Conservation (phyloP, 2,329 filamentous ascomycete genomes). For the Fusarium caatingaense region DNA sequence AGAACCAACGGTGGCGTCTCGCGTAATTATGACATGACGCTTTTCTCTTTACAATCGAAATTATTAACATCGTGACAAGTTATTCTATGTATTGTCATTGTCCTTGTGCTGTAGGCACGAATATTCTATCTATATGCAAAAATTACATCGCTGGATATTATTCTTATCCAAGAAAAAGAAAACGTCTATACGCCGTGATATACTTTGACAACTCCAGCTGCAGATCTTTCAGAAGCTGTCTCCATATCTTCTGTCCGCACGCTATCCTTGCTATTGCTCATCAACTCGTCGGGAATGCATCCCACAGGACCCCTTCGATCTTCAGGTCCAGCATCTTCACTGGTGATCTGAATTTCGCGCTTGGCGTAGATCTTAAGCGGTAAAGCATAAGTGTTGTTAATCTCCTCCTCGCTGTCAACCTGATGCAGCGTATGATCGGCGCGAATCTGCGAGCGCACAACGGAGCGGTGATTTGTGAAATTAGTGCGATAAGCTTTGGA, state of each 20-base stretch:
- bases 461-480: conserved; percentile 46
- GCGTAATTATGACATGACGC: neutral
- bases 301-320: conserved; percentile 39
- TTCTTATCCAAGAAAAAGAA: conserved; percentile 22
- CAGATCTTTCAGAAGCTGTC: conserved; percentile 43
- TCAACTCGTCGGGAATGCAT: conserved; percentile 34
- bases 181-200: conserved; percentile 43
- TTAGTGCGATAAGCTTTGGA: conserved; percentile 44
- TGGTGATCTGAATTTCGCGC: conserved; percentile 49
- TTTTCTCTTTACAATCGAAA: neutral
- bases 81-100: neutral
- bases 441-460: conserved; percentile 34
- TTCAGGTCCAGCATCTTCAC: conserved; percentile 39
- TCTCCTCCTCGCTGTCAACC: conserved; percentile 54
- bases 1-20: conserved; percentile 1
- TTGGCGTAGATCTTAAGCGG: conserved; percentile 54
- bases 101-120: conserved; percentile 20
- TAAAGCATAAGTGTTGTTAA: conserved; percentile 48
- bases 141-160: conserved; percentile 14
- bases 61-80: neutral
- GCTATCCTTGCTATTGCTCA: conserved; percentile 36
- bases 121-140: conserved; percentile 17
- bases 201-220: conserved; percentile 45
- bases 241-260: conserved; percentile 39
- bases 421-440: conserved; percentile 43